Conservation (phyloP, 2,329 filamentous ascomycete species). For the Botryosphaeria dothidea region DNA sequence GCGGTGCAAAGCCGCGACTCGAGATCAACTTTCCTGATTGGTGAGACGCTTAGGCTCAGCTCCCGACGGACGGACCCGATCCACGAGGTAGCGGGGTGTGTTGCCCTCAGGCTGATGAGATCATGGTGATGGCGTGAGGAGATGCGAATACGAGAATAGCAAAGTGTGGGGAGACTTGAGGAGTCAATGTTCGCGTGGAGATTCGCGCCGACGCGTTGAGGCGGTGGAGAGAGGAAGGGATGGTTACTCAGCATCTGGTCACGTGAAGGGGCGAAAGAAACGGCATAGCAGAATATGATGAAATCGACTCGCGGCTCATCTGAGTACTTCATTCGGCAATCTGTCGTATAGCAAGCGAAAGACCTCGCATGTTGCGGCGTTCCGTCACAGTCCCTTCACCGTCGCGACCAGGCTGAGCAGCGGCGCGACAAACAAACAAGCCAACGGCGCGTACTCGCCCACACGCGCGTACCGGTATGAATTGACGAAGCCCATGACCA, state of each 20-base stretch:
- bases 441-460: not conserved
- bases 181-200: not conserved
- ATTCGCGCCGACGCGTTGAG: not conserved
- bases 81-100: not conserved
- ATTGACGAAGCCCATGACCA: not conserved
- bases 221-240: not conserved
- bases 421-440: not conserved
- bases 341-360: no score
- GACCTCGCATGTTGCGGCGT: no score
- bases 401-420: constrained; percentile 1
- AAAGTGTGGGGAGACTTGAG: not conserved
- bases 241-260: not conserved
- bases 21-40: not conserved
- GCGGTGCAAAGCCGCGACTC: not conserved
- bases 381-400: not conserved
- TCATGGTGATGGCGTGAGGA: not conserved
- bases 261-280: not conserved
- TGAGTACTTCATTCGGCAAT: no score
- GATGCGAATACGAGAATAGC: not conserved
- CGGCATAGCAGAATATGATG: not conserved
- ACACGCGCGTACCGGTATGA: not conserved
- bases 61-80: not conserved
- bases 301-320: no score
- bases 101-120: no score
- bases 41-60: not conserved